Conservation (phyloP, 2,329 filamentous ascomycete genomes). For the Cladophialophora exuberans region DNA sequence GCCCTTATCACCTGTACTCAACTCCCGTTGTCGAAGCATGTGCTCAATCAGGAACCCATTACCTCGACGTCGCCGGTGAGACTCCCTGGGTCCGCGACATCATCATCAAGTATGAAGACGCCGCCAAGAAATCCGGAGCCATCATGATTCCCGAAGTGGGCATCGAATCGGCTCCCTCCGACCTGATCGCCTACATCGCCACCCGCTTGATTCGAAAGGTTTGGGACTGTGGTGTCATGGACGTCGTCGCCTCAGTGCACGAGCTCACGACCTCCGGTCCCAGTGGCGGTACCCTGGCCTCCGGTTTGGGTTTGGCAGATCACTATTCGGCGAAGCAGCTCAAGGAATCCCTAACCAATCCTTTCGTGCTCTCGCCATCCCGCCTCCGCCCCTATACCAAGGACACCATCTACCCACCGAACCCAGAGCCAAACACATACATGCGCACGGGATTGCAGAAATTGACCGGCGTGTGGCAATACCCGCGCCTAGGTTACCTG, state of each 20-base stretch:
- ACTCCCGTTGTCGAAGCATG: slow-evolving; percentile 67
- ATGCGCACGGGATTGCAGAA: slow-evolving; percentile 42
- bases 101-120: slow-evolving; percentile 63
- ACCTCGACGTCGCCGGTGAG: slow-evolving; percentile 69
- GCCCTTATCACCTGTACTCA: slow-evolving; percentile 68
- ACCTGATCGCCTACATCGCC: slow-evolving; percentile 57
- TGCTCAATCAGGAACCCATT: slow-evolving; percentile 67
- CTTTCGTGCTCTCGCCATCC: slow-evolving; percentile 33
- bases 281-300: slow-evolving; percentile 67
- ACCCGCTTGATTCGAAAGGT: slow-evolving; percentile 58
- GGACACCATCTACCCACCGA: slow-evolving; percentile 57
- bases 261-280: slow-evolving; percentile 55
- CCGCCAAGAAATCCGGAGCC: slow-evolving; percentile 61
- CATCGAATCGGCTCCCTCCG: slow-evolving; percentile 64
- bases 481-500: slow-evolving; percentile 62
- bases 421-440: slow-evolving; percentile 40
- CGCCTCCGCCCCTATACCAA: slow-evolving; percentile 47
- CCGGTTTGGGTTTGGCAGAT: slow-evolving; percentile 62
- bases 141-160: slow-evolving; percentile 66
- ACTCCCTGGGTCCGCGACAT: slow-evolving; percentile 66
- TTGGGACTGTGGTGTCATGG: slow-evolving; percentile 53
- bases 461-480: slow-evolving; percentile 56
- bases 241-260: slow-evolving; percentile 58
- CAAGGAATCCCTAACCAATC: slow-evolving; percentile 24
- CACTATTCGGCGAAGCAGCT: slow-evolving; percentile 27